Evolutionary conservation across 2,329 filamentous ascomycete genomes (phyloP).

Genomic region (Trichophyton rubrum): DNA sequence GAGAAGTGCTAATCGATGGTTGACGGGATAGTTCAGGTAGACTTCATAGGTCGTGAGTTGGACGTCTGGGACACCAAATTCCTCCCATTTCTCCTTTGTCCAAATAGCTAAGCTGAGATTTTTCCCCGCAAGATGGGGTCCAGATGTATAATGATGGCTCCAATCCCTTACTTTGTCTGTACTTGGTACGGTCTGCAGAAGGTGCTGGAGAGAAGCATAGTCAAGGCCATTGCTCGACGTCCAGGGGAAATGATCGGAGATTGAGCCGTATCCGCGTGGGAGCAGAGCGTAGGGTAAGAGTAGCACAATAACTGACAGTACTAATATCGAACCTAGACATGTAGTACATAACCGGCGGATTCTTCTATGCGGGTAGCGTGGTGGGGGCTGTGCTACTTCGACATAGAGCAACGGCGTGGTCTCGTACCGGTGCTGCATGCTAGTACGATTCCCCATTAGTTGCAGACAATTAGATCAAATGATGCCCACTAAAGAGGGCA

Average conservation of each 20-base stretch:
- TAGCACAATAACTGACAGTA: conserved; percentile 30
- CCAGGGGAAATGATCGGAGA: conserved; percentile 34
- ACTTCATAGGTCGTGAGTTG: conserved; percentile 58
- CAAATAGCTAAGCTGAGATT: conserved; percentile 66
- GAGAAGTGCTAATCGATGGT: conserved; percentile 56
- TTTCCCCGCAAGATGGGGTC: conserved; percentile 62
- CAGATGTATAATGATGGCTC: conserved; percentile 66
- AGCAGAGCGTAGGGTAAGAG: conserved; percentile 29
- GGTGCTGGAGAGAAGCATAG: conserved; percentile 43
- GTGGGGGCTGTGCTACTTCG: conserved; percentile 26
- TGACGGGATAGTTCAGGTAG: conserved; percentile 65
- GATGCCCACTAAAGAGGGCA: not conserved
- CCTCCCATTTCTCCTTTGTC: conserved; percentile 61
- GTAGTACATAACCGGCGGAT: conserved; percentile 33
- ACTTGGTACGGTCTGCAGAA: conserved; percentile 43
- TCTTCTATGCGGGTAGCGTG: conserved; percentile 32
- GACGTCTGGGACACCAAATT: conserved; percentile 50
- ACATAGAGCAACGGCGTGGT: conserved; percentile 34
- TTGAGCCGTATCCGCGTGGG: conserved; percentile 26
- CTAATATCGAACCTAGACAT: conserved; percentile 27
- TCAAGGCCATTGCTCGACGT: conserved; percentile 35
- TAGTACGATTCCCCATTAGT: conserved; percentile 21
- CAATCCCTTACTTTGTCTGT: conserved; percentile 52
- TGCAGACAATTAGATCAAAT: not conserved
- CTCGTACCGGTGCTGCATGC: conserved; percentile 25